A percentile compares a stretch with the other conserved stretches of the same genome.
Evolutionary conservation across 2,329 filamentous ascomycete genomes (phyloP).

Genomic region (Fusarium sp.): DNA sequence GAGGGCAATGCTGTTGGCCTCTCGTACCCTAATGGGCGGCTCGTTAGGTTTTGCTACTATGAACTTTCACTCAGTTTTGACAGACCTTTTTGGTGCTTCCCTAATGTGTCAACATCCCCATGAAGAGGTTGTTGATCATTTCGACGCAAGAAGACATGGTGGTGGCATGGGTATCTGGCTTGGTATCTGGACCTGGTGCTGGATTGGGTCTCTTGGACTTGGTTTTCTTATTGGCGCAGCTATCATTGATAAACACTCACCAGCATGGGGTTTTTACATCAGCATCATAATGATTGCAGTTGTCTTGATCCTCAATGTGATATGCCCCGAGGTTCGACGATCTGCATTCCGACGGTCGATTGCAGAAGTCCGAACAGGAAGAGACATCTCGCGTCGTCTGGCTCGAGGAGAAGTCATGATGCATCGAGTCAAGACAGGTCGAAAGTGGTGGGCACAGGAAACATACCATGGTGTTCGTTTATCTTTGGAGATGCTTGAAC

Average conservation of each 20-base stretch:
- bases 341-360: conserved; percentile 76
- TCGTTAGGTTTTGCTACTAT: conserved; percentile 81
- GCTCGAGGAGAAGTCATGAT: conserved; percentile 81
- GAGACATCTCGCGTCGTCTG: conserved; percentile 67
- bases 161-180: conserved; percentile 86
- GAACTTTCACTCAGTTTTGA: conserved; percentile 78
- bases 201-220: conserved; percentile 75
- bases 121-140: conserved; percentile 74
- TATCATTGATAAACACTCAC: conserved; percentile 72
- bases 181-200: conserved; percentile 82
- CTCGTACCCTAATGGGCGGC: conserved; percentile 74
- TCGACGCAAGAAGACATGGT: conserved; percentile 78
- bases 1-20: conserved; percentile 70
- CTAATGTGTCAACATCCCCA: conserved; percentile 79
- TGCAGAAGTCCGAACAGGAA: conserved; percentile 68
- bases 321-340: conserved; percentile 78
- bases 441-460: conserved; percentile 82
- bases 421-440: conserved; percentile 77
- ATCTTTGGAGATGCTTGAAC: conserved; percentile 76
- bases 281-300: conserved; percentile 74
- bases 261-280: conserved; percentile 82
- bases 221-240: conserved; percentile 79
- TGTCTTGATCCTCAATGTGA: conserved; percentile 75
- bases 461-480: conserved; percentile 76
- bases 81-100: conserved; percentile 81